These are phyloP conservation scores for Ceratobasidium sp. DNA, from an alignment of 1,284 basidiomycete genomes.

Conservation along the genomic window DNA sequence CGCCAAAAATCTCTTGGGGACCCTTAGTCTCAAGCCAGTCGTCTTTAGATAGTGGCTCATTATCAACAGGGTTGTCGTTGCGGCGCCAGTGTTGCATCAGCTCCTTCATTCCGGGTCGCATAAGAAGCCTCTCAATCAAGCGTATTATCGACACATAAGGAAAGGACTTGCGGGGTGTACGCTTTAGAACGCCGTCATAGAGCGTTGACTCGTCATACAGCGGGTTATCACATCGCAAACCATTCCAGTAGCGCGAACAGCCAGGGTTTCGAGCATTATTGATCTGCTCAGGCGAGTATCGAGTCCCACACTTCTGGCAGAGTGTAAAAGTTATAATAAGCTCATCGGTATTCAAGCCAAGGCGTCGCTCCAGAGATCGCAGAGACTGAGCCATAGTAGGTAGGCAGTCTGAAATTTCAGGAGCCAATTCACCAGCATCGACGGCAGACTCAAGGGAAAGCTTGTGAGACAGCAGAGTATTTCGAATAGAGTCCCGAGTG, in stretches of 20 bases:
- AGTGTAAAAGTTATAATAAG: not conserved
- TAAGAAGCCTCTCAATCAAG: not conserved
- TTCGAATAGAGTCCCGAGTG: not conserved
- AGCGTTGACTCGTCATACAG: not conserved
- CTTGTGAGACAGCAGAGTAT: not conserved
- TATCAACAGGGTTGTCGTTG: not conserved
- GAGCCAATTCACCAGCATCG: not conserved
- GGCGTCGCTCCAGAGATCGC: not conserved
- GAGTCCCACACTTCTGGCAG: not conserved
- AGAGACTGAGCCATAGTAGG: not conserved
- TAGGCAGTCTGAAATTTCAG: not conserved
- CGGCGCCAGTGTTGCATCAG: conserved; percentile 10
- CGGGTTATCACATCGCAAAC: not conserved
- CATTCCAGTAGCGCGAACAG: not conserved
- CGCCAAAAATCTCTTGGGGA: too few relatives aligned
- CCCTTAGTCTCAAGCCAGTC: too few relatives aligned
- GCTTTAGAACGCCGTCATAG: not conserved
- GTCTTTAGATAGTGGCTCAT: not conserved
- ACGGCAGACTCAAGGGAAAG: not conserved
- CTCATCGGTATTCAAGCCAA: not conserved
- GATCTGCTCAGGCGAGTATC: not conserved
- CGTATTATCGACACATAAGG: not conserved
- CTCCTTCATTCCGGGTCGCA: not conserved
- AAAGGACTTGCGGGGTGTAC: not conserved
- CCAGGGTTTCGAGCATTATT: not conserved